Conservation (phyloP, 2,329 filamentous ascomycete species). For the Penicillium brevicompactum region DNA sequence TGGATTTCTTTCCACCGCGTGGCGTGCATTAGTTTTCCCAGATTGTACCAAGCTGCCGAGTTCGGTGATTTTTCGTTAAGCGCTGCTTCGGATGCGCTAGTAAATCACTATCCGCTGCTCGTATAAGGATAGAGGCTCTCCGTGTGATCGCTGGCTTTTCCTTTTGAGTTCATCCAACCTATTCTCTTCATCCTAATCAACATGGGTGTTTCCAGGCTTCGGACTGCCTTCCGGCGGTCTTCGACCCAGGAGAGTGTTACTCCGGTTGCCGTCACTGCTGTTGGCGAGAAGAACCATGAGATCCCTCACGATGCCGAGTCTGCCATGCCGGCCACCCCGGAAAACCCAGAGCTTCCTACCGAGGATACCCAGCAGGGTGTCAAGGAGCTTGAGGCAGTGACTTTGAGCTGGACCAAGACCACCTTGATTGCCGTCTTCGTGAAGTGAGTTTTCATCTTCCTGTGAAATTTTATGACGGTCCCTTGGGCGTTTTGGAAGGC, state of each 20-base stretch:
- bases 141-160: neutral
- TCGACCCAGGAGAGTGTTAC: neutral
- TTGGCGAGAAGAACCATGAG: conserved; percentile 1
- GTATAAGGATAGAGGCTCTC: conserved; percentile 7
- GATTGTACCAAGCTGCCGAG: conserved; percentile 6
- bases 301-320: neutral
- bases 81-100: neutral
- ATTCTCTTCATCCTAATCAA: neutral
- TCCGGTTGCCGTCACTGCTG: neutral
- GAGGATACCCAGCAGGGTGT: conserved; percentile 12
- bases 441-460: conserved; percentile 33
- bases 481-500: neutral
- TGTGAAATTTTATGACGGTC: neutral
- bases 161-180: neutral
- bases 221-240: conserved; percentile 7
- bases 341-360: conserved; percentile 2
- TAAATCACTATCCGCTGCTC: neutral
- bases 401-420: conserved; percentile 47
- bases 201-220: conserved; percentile 4
- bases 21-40: conserved; percentile 2
- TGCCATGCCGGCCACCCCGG: neutral
- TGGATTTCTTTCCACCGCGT: conserved; percentile 1
- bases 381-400: conserved; percentile 41
- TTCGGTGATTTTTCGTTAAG: conserved; percentile 3
- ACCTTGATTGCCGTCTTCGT: conserved; percentile 42